Conservation (phyloP, 1,284 basidiomycete species). For the Microstroma glucosiphilum region DNA sequence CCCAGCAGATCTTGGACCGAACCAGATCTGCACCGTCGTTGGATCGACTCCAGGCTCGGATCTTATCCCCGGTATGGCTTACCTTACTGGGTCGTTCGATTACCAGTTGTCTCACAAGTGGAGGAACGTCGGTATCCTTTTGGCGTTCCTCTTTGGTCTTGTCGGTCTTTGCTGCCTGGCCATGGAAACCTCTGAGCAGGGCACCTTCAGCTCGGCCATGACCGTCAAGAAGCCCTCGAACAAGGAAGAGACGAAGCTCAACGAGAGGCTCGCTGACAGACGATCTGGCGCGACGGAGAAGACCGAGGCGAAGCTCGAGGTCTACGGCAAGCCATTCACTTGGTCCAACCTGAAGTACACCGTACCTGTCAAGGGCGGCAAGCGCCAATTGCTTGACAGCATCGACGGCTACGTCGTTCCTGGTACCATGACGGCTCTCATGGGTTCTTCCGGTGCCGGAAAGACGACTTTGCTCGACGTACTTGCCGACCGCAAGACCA, state of each 20-base stretch:
- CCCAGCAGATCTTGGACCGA: constrained; percentile 19
- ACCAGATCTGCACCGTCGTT: constrained; percentile 52
- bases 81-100: constrained; percentile 59
- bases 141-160: constrained; percentile 39
- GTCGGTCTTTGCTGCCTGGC: constrained; percentile 35
- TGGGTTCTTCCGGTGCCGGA: constrained; percentile 68
- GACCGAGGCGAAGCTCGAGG: constrained; percentile 33
- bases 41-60: constrained; percentile 52
- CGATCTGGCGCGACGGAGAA: constrained; percentile 17
- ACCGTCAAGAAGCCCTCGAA: constrained; percentile 43
- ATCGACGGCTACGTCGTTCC: constrained; percentile 77
- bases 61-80: constrained; percentile 54
- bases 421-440: constrained; percentile 65
- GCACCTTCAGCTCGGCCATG: constrained; percentile 40
- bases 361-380: constrained; percentile 57
- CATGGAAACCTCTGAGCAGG: constrained; percentile 33
- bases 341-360: constrained; percentile 54
- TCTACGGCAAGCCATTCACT: constrained; percentile 48
- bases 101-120: constrained; percentile 58
- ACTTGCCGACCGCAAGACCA: constrained; percentile 70
- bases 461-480: constrained; percentile 66
- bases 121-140: constrained; percentile 55
- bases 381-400: constrained; percentile 65
- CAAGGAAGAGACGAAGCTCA: constrained; percentile 32
- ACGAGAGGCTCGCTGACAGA: constrained; percentile 30